These are phyloP conservation scores for Rubroboletus satanas DNA, from an alignment of 768 basidiomycete genomes.

Conservation along the genomic window DNA sequence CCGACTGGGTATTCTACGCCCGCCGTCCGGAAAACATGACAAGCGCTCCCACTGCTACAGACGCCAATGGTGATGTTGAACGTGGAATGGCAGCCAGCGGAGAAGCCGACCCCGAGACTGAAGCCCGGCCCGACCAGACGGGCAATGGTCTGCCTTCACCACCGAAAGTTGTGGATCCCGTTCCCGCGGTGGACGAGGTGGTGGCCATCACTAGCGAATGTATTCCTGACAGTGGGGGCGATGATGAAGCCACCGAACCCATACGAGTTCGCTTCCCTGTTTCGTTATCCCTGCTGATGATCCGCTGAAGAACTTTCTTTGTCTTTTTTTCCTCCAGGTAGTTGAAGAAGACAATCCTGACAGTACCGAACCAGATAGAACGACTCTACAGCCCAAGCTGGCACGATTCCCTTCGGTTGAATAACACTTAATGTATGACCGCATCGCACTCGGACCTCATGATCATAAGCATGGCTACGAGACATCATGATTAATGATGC, in stretches of 20 bases:
- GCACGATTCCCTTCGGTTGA: constrained; percentile 35
- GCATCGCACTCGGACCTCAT: background rate
- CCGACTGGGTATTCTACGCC: constrained; percentile 45
- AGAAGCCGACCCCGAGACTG: background rate
- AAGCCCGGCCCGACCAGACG: background rate
- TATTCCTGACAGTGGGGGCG: background rate
- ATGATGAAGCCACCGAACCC: background rate
- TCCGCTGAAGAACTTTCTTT: constrained; percentile 15
- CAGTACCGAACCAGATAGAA: background rate
- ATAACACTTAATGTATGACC: constrained; percentile 30
- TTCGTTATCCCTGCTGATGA: background rate
- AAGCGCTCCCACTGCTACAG: background rate
- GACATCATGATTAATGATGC: background rate
- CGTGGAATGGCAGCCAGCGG: constrained; percentile 7
- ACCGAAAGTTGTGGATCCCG: background rate
- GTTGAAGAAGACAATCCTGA: background rate
- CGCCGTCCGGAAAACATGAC: constrained; percentile 22
- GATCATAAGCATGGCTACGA: background rate
- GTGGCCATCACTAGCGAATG: background rate
- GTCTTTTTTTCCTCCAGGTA: constrained; percentile 12
- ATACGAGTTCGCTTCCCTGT: constrained; percentile 21
- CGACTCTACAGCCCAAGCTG: constrained; percentile 11
- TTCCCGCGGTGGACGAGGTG: background rate
- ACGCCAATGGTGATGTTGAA: constrained; percentile 18
- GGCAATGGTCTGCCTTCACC: background rate